Conservation (phyloP, 352 stramenopile species). For the Pythium apleroticum region DNA sequence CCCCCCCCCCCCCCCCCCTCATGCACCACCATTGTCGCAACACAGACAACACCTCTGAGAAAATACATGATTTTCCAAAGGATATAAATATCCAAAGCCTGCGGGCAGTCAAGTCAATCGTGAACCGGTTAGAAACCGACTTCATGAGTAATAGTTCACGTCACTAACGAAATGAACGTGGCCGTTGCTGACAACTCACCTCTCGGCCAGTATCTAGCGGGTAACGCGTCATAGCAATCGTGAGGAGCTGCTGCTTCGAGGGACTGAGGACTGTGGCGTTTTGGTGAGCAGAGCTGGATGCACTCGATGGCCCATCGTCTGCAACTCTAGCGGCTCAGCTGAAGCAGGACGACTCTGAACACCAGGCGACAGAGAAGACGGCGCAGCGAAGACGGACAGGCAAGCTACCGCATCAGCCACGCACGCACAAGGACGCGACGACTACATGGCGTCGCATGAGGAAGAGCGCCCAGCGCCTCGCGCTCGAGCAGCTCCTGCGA, state of each 20-base stretch:
- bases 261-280: neutral
- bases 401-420: neutral
- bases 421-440: neutral
- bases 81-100: too few species aligned
- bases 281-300: neutral
- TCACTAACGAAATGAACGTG: too few species aligned
- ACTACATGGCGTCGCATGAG: neutral
- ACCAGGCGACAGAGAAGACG: neutral
- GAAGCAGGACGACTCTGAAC: neutral
- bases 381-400: neutral
- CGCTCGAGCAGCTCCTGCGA: neutral
- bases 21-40: too few species aligned
- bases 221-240: slow-evolving; percentile 23
- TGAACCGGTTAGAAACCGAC: too few species aligned
- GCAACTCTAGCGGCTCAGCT: neutral
- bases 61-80: too few species aligned
- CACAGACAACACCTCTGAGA: too few species aligned
- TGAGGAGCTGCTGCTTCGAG: neutral
- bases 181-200: slow-evolving; percentile 38
- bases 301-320: neutral
- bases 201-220: slow-evolving; percentile 59
- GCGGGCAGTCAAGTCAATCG: too few species aligned
- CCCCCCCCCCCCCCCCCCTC: too few species aligned
- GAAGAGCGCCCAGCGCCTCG: neutral
- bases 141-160: too few species aligned